Percentiles rank a stretch among this genome's conserved stretches.
These are phyloP conservation scores for Cercospora janseana DNA, from an alignment of 2,329 filamentous ascomycete genomes.

Conservation along the genomic window DNA sequence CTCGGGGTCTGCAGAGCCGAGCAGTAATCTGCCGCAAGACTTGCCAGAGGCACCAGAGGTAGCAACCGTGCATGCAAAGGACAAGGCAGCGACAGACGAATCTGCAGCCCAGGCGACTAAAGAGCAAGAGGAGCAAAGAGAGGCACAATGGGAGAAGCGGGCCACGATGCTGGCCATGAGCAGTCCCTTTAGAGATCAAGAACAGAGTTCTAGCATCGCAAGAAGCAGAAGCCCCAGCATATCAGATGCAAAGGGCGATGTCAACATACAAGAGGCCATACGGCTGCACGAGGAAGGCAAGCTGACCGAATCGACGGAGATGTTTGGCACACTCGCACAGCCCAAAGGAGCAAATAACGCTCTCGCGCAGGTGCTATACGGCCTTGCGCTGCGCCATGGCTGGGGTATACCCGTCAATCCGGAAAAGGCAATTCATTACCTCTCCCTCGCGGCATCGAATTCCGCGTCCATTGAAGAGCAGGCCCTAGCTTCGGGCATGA, in stretches of 20 bases:
- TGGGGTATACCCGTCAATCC: conserved; percentile 82
- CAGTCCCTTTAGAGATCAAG: conserved; percentile 43
- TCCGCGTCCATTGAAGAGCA: conserved; percentile 82
- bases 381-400: conserved; percentile 87
- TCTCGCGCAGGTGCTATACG: conserved; percentile 91
- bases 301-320: conserved; percentile 71
- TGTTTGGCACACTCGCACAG: conserved; percentile 83
- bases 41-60: conserved; percentile 78
- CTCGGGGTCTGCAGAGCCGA: conserved; percentile 56
- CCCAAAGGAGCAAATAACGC: conserved; percentile 85
- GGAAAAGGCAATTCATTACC: conserved; percentile 72
- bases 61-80: conserved; percentile 38
- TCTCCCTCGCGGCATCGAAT: conserved; percentile 85
- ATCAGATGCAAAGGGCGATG: conserved; percentile 42
- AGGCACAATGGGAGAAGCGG: conserved; percentile 86
- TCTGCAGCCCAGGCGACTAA: conserved; percentile 12
- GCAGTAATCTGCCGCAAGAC: conserved; percentile 73
- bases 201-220: not conserved
- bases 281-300: conserved; percentile 83
- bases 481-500: conserved; percentile 81
- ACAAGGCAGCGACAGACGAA: conserved; percentile 37
- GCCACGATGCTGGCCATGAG: conserved; percentile 78
- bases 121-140: conserved; percentile 50
- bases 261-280: conserved; percentile 92
- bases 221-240: conserved; percentile 39